phyloP scores from a whole-genome alignment of 352 stramenopile genomes.

The Peronospora tabacina region DNA sequence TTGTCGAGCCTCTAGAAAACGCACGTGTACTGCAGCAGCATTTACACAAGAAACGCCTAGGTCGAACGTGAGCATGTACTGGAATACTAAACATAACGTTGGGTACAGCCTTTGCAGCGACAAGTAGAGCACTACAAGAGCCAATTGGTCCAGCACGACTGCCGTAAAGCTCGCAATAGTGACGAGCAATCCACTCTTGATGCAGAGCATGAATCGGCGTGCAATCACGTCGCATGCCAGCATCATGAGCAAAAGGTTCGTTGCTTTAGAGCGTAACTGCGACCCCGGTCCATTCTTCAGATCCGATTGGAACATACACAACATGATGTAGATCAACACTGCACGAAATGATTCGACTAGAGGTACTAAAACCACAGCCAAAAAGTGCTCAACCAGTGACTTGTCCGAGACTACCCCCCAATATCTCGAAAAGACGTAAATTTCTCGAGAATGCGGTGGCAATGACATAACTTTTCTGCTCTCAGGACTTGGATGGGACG shows the following conservation, averaged over 20 bases:
- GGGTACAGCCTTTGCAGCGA: constrained; percentile 53
- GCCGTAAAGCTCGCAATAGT: constrained; percentile 63
- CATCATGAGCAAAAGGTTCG: constrained; percentile 42
- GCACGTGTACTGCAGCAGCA: constrained; percentile 40
- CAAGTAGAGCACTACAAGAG: constrained; percentile 47
- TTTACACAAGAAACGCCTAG: constrained; percentile 48
- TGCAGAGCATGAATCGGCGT: constrained; percentile 49
- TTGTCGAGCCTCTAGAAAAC: constrained; percentile 50
- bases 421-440: constrained; percentile 82
- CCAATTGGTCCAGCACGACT: constrained; percentile 58
- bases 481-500: constrained; percentile 17
- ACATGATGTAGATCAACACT: constrained; percentile 56
- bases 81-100: constrained; percentile 31
- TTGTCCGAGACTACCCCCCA: constrained; percentile 77
- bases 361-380: constrained; percentile 49
- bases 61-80: constrained; percentile 45
- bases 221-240: constrained; percentile 49
- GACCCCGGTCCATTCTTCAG: constrained; percentile 6
- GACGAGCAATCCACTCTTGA: constrained; percentile 71
- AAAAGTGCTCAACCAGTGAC: constrained; percentile 57
- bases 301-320: constrained; percentile 44
- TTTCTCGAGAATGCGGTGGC: constrained; percentile 22
- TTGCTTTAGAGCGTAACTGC: constrained; percentile 36
- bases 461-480: constrained; percentile 23
- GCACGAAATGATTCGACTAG: constrained; percentile 57